Base-by-base conservation (phyloP, 129 eudicot genomes). In the Silybum marianum region DNA sequence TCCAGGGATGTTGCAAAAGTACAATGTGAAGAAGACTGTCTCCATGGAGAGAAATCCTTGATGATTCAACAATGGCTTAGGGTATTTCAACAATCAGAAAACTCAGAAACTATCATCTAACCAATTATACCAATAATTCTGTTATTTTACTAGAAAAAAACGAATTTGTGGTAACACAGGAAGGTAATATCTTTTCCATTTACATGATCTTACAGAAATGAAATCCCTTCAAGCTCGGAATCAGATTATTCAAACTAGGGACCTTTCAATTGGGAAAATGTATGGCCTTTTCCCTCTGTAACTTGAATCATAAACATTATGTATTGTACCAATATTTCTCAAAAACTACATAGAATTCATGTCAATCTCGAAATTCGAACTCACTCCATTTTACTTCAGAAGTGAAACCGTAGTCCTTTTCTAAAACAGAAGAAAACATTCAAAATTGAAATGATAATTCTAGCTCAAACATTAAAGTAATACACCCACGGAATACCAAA, bases 61-160 rank as follows among this genome's bases (percentile, higher is more conserved):
- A 54, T 14, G 69, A 75, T 18, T 75, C 66, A 73, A 44, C 23
- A 6, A 42, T 16, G 34, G 63, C 36, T 73, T n/a, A 8, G 30
- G 71, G 36, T 23, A 73, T 76, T 36, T 51, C 60, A 34, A 62
- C 63, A n/a, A 77, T 24, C 10, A 39, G 11, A 66, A 42, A 77
- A 6, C 81, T 39, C 63, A 39, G 39, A 65, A 77, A 77, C 81
- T 65, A 65, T 19, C 11, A 36, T 63, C 63, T 65, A 65, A 65
- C 63, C 32, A 39, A 18, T 23, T 22, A 39, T 13, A 36, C 36
- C 58, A 36, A 34, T 62, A 36, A 54, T 75, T 62, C 26, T 63
- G 80, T 77, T 71, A 51, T 48, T 48, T 14, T 19, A 48, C 16
- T 3, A 48, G 60, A 48, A 48, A 46, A 46, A 14, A 13, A 14